Percentiles rank a stretch among this genome's conserved stretches.
Conservation (phyloP, 2,329 filamentous ascomycete genomes). For the Akanthomyces lecanii region DNA sequence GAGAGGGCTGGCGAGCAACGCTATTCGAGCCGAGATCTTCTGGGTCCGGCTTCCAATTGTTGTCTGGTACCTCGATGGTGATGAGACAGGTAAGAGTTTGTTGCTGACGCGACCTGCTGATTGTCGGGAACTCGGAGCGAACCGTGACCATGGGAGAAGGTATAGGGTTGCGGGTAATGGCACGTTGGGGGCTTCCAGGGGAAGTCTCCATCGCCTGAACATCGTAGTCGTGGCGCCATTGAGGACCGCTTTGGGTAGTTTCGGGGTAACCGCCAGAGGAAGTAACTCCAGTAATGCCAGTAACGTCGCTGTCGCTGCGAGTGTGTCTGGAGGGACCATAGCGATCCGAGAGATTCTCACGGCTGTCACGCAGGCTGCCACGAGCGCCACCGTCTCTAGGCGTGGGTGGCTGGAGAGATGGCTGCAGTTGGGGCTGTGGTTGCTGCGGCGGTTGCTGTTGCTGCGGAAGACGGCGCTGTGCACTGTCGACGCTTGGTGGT, state of each 20-base stretch:
- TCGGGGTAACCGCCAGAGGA: conserved; percentile 80
- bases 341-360: conserved; percentile 45
- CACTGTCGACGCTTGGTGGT: conserved; percentile 46
- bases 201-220: conserved; percentile 93
- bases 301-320: conserved; percentile 75
- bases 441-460: conserved; percentile 31
- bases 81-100: conserved; percentile 92
- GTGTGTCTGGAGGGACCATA: conserved; percentile 53
- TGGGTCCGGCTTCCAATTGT: conserved; percentile 81
- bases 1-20: conserved; percentile 38
- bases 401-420: conserved; percentile 17
- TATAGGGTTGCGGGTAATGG: conserved; percentile 76
- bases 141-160: conserved; percentile 89
- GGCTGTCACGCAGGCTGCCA: conserved; percentile 45
- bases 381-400: conserved; percentile 34
- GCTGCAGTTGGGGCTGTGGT: conserved; percentile 25
- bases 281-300: conserved; percentile 55
- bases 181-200: conserved; percentile 63
- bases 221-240: conserved; percentile 86
- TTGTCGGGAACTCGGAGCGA: conserved; percentile 92
- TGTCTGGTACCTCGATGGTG: conserved; percentile 89
- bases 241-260: conserved; percentile 63
- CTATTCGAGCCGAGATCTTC: conserved; percentile 66
- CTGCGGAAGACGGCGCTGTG: conserved; percentile 35
- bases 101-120: conserved; percentile 87